A percentile compares a stretch with the other conserved stretches of the same genome.
Evolutionary conservation across 305 asterid species (phyloP).

Genomic region (Fraxinus sp.): DNA sequence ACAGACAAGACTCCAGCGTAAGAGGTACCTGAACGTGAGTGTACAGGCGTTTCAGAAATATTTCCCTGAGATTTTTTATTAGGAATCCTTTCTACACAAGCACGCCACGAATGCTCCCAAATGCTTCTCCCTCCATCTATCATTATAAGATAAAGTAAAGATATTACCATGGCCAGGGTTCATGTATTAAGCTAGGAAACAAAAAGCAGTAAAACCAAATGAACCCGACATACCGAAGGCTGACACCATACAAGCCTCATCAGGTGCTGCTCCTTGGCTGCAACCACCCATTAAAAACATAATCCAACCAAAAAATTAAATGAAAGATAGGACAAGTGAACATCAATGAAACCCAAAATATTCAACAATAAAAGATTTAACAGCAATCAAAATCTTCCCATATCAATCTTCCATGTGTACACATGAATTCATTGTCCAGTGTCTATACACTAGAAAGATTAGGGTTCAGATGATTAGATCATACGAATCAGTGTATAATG

Average conservation of each 20-base stretch:
- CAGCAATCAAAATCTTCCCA: background rate
- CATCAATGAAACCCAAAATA: background rate
- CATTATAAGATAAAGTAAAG: background rate
- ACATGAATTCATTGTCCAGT: background rate
- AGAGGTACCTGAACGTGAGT: slow-evolving; percentile 61
- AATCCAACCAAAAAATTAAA: slow-evolving; percentile 9
- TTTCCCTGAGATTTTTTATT: slow-evolving; percentile 52
- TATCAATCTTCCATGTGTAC: background rate
- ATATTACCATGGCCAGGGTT: slow-evolving; percentile 22
- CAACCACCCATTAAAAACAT: slow-evolving; percentile 25
- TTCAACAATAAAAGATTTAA: background rate
- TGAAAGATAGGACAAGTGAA: background rate
- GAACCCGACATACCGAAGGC: slow-evolving; percentile 77
- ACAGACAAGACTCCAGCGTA: slow-evolving; percentile 11
- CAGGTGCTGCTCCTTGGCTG: slow-evolving; percentile 97
- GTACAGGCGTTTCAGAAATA: slow-evolving; percentile 59
- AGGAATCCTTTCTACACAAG: slow-evolving; percentile 66
- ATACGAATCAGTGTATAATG: background rate
- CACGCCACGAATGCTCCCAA: slow-evolving; percentile 95
- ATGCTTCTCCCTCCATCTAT: slow-evolving; percentile 77
- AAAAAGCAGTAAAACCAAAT: slow-evolving; percentile 19
- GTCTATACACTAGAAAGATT: background rate
- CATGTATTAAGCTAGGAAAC: background rate
- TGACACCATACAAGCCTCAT: slow-evolving; percentile 92
- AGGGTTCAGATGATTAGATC: background rate